Conservation (phyloP, 129 eudicot species). For the Heracleum sosnowskyi region DNA sequence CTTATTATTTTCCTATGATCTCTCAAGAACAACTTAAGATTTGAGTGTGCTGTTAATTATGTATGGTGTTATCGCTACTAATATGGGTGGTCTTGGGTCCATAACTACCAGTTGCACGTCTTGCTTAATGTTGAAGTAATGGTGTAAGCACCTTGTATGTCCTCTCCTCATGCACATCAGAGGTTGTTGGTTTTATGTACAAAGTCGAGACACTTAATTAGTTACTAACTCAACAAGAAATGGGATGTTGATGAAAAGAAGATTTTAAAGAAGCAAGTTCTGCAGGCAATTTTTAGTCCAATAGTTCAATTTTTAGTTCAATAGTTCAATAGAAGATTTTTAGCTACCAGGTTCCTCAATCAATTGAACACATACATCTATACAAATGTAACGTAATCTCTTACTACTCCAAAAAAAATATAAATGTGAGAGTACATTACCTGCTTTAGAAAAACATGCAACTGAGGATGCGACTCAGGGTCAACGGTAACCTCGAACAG, state of each 20-base stretch:
- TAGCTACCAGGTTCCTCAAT: not conserved
- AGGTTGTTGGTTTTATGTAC: not conserved
- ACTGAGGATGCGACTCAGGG: conserved; percentile 93
- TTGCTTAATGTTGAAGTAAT: not conserved
- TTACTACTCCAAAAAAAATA: not conserved
- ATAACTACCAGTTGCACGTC: not conserved
- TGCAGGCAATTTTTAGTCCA: not conserved
- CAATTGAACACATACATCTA: not conserved
- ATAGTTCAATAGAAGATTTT: too few species aligned
- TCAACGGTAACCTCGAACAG: conserved; percentile 93
- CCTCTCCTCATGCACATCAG: not conserved
- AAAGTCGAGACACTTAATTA: not conserved
- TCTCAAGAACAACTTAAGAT: not conserved
- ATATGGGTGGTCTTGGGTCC: not conserved
- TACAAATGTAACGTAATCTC: not conserved
- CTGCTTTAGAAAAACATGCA: conserved; percentile 90
- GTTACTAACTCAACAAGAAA: not conserved
- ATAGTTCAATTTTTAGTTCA: too few species aligned
- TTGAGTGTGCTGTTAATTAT: not conserved
- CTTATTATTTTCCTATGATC: not conserved
- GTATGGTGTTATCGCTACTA: not conserved
- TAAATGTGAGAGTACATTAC: conserved; percentile 23
- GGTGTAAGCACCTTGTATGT: not conserved
- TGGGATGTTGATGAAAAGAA: not conserved
- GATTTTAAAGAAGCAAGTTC: not conserved